Evolutionary conservation across 768 basidiomycete species (phyloP).

Genomic region (Podaxis rugospora): DNA sequence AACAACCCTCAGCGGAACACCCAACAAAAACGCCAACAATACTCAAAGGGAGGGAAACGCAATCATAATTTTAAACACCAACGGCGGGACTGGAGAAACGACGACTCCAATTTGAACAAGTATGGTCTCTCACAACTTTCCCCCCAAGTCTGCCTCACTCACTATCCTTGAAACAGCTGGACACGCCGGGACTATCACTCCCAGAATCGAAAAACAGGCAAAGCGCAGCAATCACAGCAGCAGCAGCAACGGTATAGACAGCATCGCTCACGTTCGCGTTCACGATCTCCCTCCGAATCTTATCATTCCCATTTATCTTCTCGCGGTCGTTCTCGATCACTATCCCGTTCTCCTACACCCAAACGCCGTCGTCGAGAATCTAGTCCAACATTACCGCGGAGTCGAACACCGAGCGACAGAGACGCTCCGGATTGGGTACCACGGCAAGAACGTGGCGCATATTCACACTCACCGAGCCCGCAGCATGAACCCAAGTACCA

Average conservation of each 20-base stretch:
- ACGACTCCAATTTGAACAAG: constrained; percentile 76
- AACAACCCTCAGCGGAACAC: constrained; percentile 14
- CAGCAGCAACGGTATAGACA: constrained; percentile 40
- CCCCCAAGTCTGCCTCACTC: constrained; percentile 4
- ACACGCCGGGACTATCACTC: constrained; percentile 50
- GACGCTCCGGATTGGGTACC: constrained; percentile 32
- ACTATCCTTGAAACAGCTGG: constrained; percentile 45
- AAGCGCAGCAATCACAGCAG: constrained; percentile 28
- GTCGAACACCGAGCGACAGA: constrained; percentile 46
- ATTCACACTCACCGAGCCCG: constrained; percentile 39
- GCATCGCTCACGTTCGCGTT: constrained; percentile 61
- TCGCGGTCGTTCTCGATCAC: constrained; percentile 60
- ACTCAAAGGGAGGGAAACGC: constrained; percentile 34
- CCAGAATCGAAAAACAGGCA: constrained; percentile 31
- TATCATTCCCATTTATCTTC: constrained; percentile 61
- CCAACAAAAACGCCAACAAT: constrained; percentile 32
- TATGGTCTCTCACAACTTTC: constrained; percentile 30
- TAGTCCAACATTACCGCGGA: constrained; percentile 40
- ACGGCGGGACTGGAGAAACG: constrained; percentile 48
- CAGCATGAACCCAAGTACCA: constrained; percentile 33
- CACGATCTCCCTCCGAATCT: constrained; percentile 63
- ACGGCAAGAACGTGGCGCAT: constrained; percentile 17
- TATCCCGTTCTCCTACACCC: constrained; percentile 51
- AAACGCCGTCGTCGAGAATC: constrained; percentile 51
- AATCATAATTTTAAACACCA: constrained; percentile 31